Evolutionary conservation across 1,284 basidiomycete genomes (phyloP), one percentile per base, ranked within the genome.

Genomic region (Ceratobasidium sp.): DNA sequence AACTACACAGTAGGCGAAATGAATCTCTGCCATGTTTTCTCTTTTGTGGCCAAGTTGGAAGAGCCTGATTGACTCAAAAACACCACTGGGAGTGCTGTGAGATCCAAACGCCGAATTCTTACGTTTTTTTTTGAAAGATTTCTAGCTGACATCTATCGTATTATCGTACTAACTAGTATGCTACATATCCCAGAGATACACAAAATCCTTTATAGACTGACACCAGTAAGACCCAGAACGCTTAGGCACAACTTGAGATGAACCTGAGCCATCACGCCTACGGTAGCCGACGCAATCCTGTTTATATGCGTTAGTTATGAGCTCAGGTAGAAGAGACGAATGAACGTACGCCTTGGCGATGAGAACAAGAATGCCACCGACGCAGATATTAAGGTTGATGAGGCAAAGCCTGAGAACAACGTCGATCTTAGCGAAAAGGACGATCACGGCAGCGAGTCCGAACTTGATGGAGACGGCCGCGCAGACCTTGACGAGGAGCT

Each of bases 401-500:
- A 67, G 63, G 11, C 47, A 43, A 21, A 67, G 49, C 1, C 49
- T 18, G 35, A 67, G 28, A 21, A 28, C 28, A 18, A 49, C 63
- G 16, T 67, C 63, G 23, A 67, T 38, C 47, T 54, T 28, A 21
- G 50, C 63, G 9, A 41, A 55, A 9, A 67, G n/a, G 13, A 23
- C 18, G 28, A 43, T 8, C 6, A 67, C 14, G 32, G 47, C 63
- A 26, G 35, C 26, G 35, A 67, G 16, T 3, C 63, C 63, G 32
- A 67, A 55, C 63, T 67, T 67, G 63, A 28, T 7, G 1, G 32
- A 41, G 35, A 67, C 6, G 18, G 3, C 16, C 3, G 30, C n/a
- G 38, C 49, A 55, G n/a, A 32, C 50, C 35, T 55, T 38, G 63
- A 67, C 35, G 13, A 67, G 21, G 32, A 55, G 13, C 63, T 67